Percentiles rank a stretch among this genome's conserved stretches.
phyloP scores from a whole-genome alignment of 495 filamentous ascomycete genomes.

The Astrothelium macrocarpum region DNA sequence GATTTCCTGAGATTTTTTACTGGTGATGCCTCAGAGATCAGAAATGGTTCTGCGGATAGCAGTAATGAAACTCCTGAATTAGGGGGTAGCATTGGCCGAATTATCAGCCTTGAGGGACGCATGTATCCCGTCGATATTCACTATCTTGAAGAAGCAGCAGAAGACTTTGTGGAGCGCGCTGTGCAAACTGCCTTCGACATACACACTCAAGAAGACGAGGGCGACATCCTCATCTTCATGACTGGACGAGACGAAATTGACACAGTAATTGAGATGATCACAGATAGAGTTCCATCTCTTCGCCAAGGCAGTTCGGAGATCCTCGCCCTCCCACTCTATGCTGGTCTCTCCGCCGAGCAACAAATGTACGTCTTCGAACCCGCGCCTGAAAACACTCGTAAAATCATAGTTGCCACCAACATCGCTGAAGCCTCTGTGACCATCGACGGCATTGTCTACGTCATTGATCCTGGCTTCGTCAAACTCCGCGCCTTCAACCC shows the following conservation, averaged over 20 bases:
- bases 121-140: slow-evolving; percentile 87
- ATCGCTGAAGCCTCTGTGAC: slow-evolving; percentile 38
- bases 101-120: slow-evolving; percentile 83
- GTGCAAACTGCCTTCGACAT: slow-evolving; percentile 89
- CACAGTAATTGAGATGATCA: slow-evolving; percentile 26
- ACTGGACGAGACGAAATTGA: slow-evolving; percentile 37
- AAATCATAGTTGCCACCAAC: slow-evolving; percentile 34
- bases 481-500: slow-evolving; percentile 88
- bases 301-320: slow-evolving; percentile 16
- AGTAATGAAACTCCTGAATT: slow-evolving; percentile 4
- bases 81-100: slow-evolving; percentile 47
- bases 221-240: slow-evolving; percentile 64
- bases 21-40: slow-evolving; percentile 30
- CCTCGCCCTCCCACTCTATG: slow-evolving; percentile 32
- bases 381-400: slow-evolving; percentile 28
- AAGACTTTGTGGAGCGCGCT: slow-evolving; percentile 82
- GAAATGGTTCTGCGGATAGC: slow-evolving; percentile 32
- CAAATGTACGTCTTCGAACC: slow-evolving; percentile 37
- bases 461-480: slow-evolving; percentile 54
- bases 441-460: slow-evolving; percentile 34
- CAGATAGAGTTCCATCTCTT: slow-evolving; percentile 25
- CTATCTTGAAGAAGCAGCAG: slow-evolving; percentile 68
- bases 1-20: slow-evolving; percentile 79
- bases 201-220: slow-evolving; percentile 72
- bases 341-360: slow-evolving; percentile 32